Evolutionary conservation across 345 rosid species (phyloP), one percentile per base, ranked within the genome.

Genomic region (Syzygium aqueum): DNA sequence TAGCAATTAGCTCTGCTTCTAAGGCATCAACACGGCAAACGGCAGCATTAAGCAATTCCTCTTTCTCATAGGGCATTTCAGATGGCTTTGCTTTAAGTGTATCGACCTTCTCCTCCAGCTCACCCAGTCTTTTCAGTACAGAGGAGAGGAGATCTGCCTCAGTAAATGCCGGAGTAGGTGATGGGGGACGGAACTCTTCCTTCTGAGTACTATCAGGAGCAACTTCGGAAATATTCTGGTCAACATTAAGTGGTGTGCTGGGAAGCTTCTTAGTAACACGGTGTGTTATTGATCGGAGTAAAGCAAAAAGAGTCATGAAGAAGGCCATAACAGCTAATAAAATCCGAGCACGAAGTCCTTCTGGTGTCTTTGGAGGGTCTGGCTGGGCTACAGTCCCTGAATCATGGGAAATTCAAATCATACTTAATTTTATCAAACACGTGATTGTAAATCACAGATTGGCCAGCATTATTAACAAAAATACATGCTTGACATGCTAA

Each of bases 51-150:
- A 98, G 93, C 90, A 98, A 88, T 88, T 98, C 99, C 92, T 90
- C 99, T 93, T 98, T 98, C 94, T 98, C 99, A 23, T 77, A 94
- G 87, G 99, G 99, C 99, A 98, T 98, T 93, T 93, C 98, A 51
- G 95, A 92, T 84, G 99, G 99, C 90, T 96, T 98, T 77, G 97
- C 90, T 90, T 94, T 97, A 84, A 98, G 96, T 40, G 93, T 94
- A 87, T 90, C 93, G 33, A 96, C 95, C 91, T 96, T 98, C 92
- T 94, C 96, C 95, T 98, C 99, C 8, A 98, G 94, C 89, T 94
- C 98, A 28, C 94, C 93, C 67, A 98, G 86, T 89, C 95, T 96
- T 92, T 96, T 96, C 88, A 95, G 53, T 85, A 98, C 98, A 90
- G 93, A 89, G 52, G 97, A 91, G 77, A 96, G 90, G 59, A 95